A percentile compares a stretch with the other conserved stretches of the same genome.
Evolutionary conservation across 2,329 filamentous ascomycete genomes (phyloP).

Genomic region (Claviceps maximensis): DNA sequence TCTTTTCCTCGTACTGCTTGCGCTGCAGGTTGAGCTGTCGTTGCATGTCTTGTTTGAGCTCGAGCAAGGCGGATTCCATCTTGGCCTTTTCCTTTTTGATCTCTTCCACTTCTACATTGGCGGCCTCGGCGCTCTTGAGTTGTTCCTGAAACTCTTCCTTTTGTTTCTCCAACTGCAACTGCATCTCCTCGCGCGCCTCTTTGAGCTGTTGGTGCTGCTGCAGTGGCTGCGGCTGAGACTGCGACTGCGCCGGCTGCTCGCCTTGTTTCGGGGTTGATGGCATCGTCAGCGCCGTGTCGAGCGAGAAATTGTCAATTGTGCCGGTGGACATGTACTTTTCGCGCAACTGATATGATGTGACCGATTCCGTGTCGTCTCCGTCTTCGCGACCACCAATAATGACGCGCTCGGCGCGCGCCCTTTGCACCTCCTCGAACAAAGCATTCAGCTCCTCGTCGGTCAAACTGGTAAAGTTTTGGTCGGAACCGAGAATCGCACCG

Average conservation of each 20-base stretch:
- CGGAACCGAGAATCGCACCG: constrained; percentile 72
- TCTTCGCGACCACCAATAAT: constrained; percentile 54
- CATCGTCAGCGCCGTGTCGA: constrained; percentile 89
- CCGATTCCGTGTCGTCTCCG: constrained; percentile 82
- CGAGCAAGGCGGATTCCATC: constrained; percentile 70
- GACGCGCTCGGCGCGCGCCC: constrained; percentile 65
- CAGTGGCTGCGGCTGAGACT: not conserved
- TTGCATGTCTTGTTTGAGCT: constrained; percentile 80
- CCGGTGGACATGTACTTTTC: constrained; percentile 95
- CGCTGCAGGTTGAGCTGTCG: constrained; percentile 73
- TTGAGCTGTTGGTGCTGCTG: constrained; percentile 31
- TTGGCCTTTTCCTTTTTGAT: constrained; percentile 68
- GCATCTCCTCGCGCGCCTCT: constrained; percentile 69
- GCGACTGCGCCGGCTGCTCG: constrained; percentile 33
- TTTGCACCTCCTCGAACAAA: constrained; percentile 87
- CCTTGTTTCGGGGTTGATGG: constrained; percentile 77
- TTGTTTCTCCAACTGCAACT: constrained; percentile 67
- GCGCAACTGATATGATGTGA: constrained; percentile 71
- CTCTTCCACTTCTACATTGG: constrained; percentile 68
- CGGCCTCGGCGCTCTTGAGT: constrained; percentile 60
- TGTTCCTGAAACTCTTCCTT: constrained; percentile 73
- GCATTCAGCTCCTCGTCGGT: constrained; percentile 91
- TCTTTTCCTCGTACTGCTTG: constrained; percentile 69
- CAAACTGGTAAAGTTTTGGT: constrained; percentile 80
- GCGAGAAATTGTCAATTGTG: constrained; percentile 87